These are phyloP conservation scores for Solanum chaucha DNA, from an alignment of 257 asterid species.

Conservation along the genomic window DNA sequence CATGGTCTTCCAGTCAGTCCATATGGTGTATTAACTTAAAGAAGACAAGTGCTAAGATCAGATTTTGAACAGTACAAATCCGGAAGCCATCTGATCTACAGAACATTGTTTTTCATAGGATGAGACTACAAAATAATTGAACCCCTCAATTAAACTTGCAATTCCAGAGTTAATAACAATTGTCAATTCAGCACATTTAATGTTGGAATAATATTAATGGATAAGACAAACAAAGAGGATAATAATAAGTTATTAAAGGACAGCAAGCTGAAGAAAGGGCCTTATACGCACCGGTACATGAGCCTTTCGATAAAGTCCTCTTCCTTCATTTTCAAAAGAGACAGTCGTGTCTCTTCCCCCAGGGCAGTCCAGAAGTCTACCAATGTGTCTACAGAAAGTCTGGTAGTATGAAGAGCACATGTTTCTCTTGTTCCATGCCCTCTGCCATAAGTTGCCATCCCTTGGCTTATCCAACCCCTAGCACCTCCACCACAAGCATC, in stretches of 20 bases:
- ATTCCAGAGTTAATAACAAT: not conserved
- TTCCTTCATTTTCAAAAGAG: constrained; percentile 95
- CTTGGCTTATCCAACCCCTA: constrained; percentile 99
- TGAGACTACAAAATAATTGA: not conserved
- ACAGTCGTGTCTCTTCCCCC: constrained; percentile 89
- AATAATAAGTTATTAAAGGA: not conserved
- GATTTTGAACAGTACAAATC: not conserved
- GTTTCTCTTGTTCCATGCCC: constrained; percentile 93
- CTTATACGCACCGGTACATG: constrained; percentile 64
- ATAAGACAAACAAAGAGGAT: not conserved
- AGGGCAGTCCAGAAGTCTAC: constrained; percentile 99
- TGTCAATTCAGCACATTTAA: not conserved
- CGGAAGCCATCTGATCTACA: not conserved
- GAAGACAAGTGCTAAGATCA: not conserved
- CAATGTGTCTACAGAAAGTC: constrained; percentile 90
- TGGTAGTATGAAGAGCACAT: constrained; percentile 97
- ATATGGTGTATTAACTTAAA: not conserved
- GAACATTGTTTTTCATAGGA: not conserved
- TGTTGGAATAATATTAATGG: not conserved
- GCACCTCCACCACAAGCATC: constrained; percentile 99
- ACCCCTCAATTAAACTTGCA: not conserved
- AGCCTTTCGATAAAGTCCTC: constrained; percentile 96
- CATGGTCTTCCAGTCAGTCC: not conserved
- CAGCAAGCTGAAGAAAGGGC: not conserved
- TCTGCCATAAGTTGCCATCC: constrained; percentile 70